A percentile compares a stretch with the other conserved stretches of the same genome.
phyloP scores from a whole-genome alignment of 176 grass and related monocot species.

The Bonia amplexicaulis region DNA sequence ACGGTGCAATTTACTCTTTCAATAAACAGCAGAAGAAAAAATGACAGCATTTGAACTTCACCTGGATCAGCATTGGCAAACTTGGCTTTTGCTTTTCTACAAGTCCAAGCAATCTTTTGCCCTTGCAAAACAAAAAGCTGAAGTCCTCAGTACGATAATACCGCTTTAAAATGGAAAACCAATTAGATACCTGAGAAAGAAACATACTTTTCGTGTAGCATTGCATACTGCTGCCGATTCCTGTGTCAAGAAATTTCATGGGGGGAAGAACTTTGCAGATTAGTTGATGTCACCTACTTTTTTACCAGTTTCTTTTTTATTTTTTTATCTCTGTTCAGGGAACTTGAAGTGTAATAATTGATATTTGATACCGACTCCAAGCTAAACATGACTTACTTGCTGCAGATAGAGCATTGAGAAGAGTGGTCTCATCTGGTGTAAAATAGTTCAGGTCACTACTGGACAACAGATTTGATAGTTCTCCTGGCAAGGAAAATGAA shows the following conservation, averaged over 20 bases:
- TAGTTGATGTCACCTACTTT: constrained; percentile 1
- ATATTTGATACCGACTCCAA: background rate
- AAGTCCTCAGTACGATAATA: background rate
- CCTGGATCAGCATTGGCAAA: constrained; percentile 38
- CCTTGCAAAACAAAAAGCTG: constrained; percentile 35
- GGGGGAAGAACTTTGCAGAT: background rate
- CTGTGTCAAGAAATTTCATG: constrained; percentile 41
- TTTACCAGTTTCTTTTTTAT: background rate
- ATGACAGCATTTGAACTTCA: constrained; percentile 12
- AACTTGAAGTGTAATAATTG: background rate
- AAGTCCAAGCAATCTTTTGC: constrained; percentile 56
- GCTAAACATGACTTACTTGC: constrained; percentile 50
- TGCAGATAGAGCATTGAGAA: constrained; percentile 61
- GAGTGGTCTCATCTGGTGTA: constrained; percentile 46
- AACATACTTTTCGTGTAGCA: constrained; percentile 55
- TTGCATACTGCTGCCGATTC: constrained; percentile 43
- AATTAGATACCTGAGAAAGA: constrained; percentile 9
- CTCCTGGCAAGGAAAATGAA: constrained; percentile 40
- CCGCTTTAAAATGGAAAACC: background rate
- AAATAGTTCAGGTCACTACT: constrained; percentile 48
- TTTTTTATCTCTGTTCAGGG: background rate
- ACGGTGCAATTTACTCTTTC: too few relatives aligned
- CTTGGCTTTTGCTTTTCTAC: constrained; percentile 38
- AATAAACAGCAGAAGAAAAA: background rate
- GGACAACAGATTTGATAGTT: constrained; percentile 58